Evolutionary conservation across 2,329 filamentous ascomycete genomes (phyloP).

Genomic region (Diaporthe caulivora): DNA sequence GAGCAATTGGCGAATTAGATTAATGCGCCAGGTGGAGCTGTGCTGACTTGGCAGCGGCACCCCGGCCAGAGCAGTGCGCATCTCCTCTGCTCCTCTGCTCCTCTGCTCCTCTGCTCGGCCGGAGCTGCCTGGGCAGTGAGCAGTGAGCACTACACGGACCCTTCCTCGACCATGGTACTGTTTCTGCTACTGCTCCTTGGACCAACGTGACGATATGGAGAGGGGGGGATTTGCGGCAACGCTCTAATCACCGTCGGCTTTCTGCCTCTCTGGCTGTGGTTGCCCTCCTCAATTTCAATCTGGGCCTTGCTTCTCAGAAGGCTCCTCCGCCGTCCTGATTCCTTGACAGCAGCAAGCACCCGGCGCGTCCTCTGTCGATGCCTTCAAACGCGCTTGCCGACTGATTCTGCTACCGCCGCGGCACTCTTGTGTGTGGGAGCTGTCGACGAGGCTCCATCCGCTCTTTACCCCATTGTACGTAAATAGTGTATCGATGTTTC

Average conservation of each 20-base stretch:
- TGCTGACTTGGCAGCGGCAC: slow-evolving; percentile 29
- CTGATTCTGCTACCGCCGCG: slow-evolving; percentile 4
- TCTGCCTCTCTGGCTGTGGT: slow-evolving; percentile 1
- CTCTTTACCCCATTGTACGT: slow-evolving; percentile 29
- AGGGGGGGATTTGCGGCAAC: slow-evolving; percentile 25
- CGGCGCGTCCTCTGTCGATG: slow-evolving; percentile 3
- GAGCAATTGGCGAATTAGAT: not conserved
- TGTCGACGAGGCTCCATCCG: slow-evolving; percentile 13
- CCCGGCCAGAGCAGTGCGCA: not conserved
- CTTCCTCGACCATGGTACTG: slow-evolving; percentile 5
- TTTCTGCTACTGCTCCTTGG: not conserved
- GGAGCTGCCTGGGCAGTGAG: not conserved
- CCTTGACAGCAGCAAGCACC: not conserved
- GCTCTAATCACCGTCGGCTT: slow-evolving; percentile 14
- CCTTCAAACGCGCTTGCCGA: slow-evolving; percentile 27
- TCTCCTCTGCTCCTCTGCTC: not conserved
- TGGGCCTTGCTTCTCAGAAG: not conserved
- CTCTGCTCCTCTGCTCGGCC: not conserved
- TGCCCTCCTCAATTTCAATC: not conserved
- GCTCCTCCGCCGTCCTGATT: not conserved
- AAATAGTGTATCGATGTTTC: slow-evolving; percentile 24
- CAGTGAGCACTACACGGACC: slow-evolving; percentile 21
- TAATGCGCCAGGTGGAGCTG: slow-evolving; percentile 4
- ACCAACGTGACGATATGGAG: slow-evolving; percentile 29
- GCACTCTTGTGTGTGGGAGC: slow-evolving; percentile 12